These are phyloP conservation scores for Trametes cubensis DNA, from an alignment of 768 basidiomycete genomes.

Conservation along the genomic window DNA sequence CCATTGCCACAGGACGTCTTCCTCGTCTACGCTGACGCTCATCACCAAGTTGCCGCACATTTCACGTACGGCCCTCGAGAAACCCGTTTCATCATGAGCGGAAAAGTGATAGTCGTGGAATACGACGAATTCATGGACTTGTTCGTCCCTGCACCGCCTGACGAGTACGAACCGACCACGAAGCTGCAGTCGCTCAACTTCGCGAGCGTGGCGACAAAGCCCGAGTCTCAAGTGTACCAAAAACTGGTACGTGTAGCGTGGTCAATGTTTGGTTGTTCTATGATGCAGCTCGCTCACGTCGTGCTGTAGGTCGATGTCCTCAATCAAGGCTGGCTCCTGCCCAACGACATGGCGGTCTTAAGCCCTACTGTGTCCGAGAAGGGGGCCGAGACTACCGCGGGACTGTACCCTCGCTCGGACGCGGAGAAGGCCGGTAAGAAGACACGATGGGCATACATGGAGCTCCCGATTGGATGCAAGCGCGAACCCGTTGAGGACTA, in stretches of 20 bases:
- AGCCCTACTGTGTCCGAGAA: too few relatives aligned
- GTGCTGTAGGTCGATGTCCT: too few relatives aligned
- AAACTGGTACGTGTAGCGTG: too few relatives aligned
- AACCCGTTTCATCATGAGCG: background rate
- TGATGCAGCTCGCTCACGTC: too few relatives aligned
- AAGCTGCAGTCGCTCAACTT: background rate
- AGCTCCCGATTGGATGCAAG: constrained; percentile 17
- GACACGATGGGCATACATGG: background rate
- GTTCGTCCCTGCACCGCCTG: background rate
- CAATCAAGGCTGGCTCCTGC: too few relatives aligned
- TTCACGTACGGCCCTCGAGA: too few relatives aligned
- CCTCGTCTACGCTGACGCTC: too few relatives aligned
- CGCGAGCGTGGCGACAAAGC: background rate
- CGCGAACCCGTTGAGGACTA: background rate
- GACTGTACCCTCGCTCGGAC: background rate
- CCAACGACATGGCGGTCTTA: too few relatives aligned
- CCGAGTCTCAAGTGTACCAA: background rate
- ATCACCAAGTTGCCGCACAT: too few relatives aligned
- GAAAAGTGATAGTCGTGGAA: constrained; percentile 1
- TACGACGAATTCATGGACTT: background rate
- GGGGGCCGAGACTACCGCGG: background rate
- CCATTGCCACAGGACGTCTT: too few relatives aligned
- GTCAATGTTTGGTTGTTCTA: too few relatives aligned
- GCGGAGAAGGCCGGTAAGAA: background rate
- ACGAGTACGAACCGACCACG: background rate